Percentiles rank a stretch among this genome's conserved stretches.
phyloP scores from a whole-genome alignment of 345 rosid genomes.

The Citrus medica region DNA sequence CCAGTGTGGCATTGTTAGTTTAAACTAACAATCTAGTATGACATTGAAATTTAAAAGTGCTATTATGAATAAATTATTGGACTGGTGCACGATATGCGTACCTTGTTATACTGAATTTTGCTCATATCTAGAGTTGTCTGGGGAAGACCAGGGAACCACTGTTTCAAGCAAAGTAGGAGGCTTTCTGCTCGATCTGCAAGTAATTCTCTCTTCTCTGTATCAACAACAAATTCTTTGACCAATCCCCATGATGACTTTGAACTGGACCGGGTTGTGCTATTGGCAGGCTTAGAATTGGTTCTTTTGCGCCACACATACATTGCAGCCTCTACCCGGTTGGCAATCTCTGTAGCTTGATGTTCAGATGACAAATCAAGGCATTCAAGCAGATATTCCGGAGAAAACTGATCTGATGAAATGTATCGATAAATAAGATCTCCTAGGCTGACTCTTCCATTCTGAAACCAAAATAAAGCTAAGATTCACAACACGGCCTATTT shows the following conservation, averaged over 20 bases:
- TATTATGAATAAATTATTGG: not conserved
- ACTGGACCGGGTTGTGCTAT: conserved; percentile 34
- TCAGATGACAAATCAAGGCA: conserved; percentile 93
- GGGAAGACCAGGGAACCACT: conserved; percentile 86
- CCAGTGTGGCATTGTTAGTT: not conserved
- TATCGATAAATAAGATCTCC: conserved; percentile 85
- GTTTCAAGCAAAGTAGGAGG: conserved; percentile 81
- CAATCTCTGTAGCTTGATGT: conserved; percentile 91
- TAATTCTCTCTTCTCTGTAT: conserved; percentile 79
- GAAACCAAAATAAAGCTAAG: conserved; percentile 27
- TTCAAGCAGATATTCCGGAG: conserved; percentile 83
- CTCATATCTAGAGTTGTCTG: conserved; percentile 93
- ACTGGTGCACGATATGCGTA: conserved; percentile 5
- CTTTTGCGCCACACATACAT: conserved; percentile 72
- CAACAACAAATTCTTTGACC: conserved; percentile 85
- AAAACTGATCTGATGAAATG: conserved; percentile 77
- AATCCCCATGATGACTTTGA: conserved; percentile 88
- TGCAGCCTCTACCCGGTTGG: conserved; percentile 82
- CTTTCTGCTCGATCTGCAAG: conserved; percentile 90
- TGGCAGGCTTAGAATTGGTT: conserved; percentile 47
- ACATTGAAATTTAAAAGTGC: not conserved
- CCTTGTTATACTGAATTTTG: conserved; percentile 96
- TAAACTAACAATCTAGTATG: not conserved
- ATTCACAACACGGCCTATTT: not conserved
- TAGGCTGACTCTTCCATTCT: conserved; percentile 84